Evolutionary conservation across 257 asterid genomes (phyloP), one percentile per base, ranked within the genome.

Genomic region (Nemophila menziesii): DNA sequence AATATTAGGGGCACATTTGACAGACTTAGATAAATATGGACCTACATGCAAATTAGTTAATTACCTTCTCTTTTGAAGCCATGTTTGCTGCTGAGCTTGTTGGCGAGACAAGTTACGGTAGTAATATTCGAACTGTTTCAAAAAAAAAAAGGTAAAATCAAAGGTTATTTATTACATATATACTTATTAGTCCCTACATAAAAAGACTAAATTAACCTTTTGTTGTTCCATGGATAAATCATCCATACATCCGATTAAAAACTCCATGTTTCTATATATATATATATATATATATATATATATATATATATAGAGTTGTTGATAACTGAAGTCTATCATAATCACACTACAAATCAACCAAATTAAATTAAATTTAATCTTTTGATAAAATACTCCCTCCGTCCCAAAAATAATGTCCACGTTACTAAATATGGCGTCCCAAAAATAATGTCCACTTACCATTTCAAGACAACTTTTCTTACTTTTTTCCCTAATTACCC

Each of bases 41-140:
- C n/a, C n/a, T n/a, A n/a, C n/a, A n/a, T n/a, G n/a, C n/a, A n/a
- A n/a, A n/a, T n/a, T n/a, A n/a, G n/a, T n/a, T n/a, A 46, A 17
- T 50, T 78, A 83, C 98, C 95, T 78, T 65, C 98, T 67, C 65
- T 85, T 90, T 64, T 90, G 98, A 68, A 85, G 85, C 95, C 95
- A 90, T 11, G 93, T 75, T 66, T 85, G 94, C 72, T 85, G 93
- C 57, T 84, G 96, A 46, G 93, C 69, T 79, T 90, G 96, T 56
- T 90, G 98, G 27, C 96, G 96, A 58, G 96, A 81, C 43, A 85
- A 73, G 67, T 85, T 85, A 46, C 96, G 74, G 68, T 85, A 90
- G 57, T 90, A 85, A 75, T 53, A 80, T 72, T 90, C 94, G 51
- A 81, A 85, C 98, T 89, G 84, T 49, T 61, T 51, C 22, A 3